These are phyloP conservation scores for Priceomyces medius DNA, from an alignment of 805 yeast genomes.

Conservation along the genomic window DNA sequence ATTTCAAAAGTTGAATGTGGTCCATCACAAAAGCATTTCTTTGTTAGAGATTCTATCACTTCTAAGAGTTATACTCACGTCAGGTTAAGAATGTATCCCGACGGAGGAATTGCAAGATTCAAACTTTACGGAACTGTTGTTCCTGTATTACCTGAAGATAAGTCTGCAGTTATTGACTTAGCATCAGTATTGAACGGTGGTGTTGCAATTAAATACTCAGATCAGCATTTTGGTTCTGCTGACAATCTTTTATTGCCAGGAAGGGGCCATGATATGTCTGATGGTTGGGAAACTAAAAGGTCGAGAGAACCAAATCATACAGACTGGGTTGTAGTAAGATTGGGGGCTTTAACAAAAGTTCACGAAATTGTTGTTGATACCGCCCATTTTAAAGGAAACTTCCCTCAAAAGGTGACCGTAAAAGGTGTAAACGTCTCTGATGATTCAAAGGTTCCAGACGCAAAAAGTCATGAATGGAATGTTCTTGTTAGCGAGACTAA, in stretches of 20 bases:
- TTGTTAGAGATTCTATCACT: conserved; percentile 62
- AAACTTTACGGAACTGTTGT: conserved; percentile 81
- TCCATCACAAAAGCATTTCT: conserved; percentile 84
- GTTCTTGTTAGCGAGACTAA: conserved; percentile 63
- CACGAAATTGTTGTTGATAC: conserved; percentile 75
- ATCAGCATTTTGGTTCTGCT: conserved; percentile 93
- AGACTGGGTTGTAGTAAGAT: conserved; percentile 86
- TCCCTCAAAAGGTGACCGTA: conserved; percentile 77
- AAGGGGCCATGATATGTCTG: conserved; percentile 93
- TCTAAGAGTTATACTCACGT: conserved; percentile 68
- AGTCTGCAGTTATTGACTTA: conserved; percentile 54
- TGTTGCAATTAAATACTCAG: conserved; percentile 76
- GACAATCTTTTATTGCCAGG: conserved; percentile 90
- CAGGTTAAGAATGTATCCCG: conserved; percentile 90
- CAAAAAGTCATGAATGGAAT: conserved; percentile 56
- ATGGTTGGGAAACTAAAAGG: conserved; percentile 97
- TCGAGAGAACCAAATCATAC: conserved; percentile 80
- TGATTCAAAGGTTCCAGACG: conserved; percentile 37
- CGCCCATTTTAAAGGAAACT: conserved; percentile 92
- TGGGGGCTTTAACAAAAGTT: conserved; percentile 66
- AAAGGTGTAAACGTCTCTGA: conserved; percentile 50
- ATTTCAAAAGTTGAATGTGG: conserved; percentile 79
- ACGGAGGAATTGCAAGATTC: conserved; percentile 96
- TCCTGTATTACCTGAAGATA: conserved; percentile 60
- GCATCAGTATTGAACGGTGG: conserved; percentile 89